Evolutionary conservation across 352 stramenopile genomes (phyloP).

Genomic region (Pythium utonaiense): DNA sequence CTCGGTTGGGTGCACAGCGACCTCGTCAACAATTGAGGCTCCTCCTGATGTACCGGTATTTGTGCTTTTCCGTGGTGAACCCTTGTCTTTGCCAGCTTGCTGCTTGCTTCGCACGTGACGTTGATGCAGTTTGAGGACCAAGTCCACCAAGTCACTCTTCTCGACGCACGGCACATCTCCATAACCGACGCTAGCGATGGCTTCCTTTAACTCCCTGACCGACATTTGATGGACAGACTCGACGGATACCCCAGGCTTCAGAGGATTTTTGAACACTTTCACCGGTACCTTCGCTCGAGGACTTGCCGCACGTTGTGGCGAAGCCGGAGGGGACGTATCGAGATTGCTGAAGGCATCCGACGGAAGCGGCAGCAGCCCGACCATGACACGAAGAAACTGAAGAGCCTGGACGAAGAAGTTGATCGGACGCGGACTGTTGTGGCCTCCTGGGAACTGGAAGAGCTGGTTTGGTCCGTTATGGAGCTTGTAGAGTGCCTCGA

Average conservation of each 20-base stretch:
- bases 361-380: slow-evolving; percentile 61
- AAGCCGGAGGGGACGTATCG: slow-evolving; percentile 15
- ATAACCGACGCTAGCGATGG: slow-evolving; percentile 64
- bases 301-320: slow-evolving; percentile 23
- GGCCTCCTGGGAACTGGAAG: slow-evolving; percentile 74
- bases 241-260: slow-evolving; percentile 44
- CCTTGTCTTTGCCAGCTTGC: slow-evolving; percentile 31
- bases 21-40: background rate
- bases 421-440: slow-evolving; percentile 74
- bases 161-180: slow-evolving; percentile 74
- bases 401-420: slow-evolving; percentile 79
- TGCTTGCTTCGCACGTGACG: slow-evolving; percentile 40
- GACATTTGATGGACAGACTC: slow-evolving; percentile 69
- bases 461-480: slow-evolving; percentile 80
- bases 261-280: slow-evolving; percentile 68
- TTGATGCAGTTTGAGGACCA: slow-evolving; percentile 77
- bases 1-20: background rate
- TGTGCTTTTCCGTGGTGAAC: background rate
- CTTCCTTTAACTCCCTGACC: slow-evolving; percentile 77
- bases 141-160: slow-evolving; percentile 77
- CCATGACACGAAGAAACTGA: slow-evolving; percentile 79
- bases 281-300: slow-evolving; percentile 30
- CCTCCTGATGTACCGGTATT: background rate
- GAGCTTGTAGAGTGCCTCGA: slow-evolving; percentile 63
- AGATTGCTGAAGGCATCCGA: slow-evolving; percentile 52